A percentile compares a stretch with the other conserved stretches of the same genome.
phyloP scores from a whole-genome alignment of 2,329 filamentous ascomycete genomes.

The Cercospora sp. region DNA sequence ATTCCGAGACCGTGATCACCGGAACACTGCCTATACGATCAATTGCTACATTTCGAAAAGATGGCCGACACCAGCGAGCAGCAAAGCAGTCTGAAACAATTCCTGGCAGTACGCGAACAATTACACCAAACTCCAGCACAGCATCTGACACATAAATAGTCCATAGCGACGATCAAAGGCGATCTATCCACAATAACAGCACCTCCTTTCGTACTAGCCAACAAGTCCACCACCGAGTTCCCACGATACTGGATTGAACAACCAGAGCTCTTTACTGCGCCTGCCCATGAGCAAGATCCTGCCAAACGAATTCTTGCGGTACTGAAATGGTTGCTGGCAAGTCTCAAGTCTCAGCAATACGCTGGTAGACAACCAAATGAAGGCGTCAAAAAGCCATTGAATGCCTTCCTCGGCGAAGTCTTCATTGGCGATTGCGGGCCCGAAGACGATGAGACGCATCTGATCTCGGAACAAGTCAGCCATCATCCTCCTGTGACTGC shows the following conservation, averaged over 20 bases:
- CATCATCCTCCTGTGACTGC: slow-evolving; percentile 52
- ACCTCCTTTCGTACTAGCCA: slow-evolving; percentile 48
- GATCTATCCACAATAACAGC: slow-evolving; percentile 51
- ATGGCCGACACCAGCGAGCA: slow-evolving; percentile 29
- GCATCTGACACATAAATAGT: slow-evolving; percentile 27
- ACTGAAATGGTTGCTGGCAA: slow-evolving; percentile 52
- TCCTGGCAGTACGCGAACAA: slow-evolving; percentile 29
- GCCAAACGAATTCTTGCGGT: slow-evolving; percentile 48
- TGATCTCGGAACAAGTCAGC: slow-evolving; percentile 49
- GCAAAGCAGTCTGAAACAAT: slow-evolving; percentile 34
- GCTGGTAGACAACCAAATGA: slow-evolving; percentile 45
- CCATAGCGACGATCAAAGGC: slow-evolving; percentile 49
- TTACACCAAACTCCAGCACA: background rate
- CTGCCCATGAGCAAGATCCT: slow-evolving; percentile 44
- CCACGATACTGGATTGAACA: slow-evolving; percentile 51
- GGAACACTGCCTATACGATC: background rate
- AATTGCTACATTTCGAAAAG: background rate
- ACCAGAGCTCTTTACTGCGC: slow-evolving; percentile 48
- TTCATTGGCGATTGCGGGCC: slow-evolving; percentile 45
- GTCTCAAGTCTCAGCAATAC: slow-evolving; percentile 51
- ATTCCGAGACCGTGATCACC: background rate
- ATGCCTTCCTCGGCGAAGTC: slow-evolving; percentile 49
- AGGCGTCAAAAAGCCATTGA: slow-evolving; percentile 54
- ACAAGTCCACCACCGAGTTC: slow-evolving; percentile 49
- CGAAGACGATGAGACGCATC: slow-evolving; percentile 42